phyloP scores from a whole-genome alignment of 2,329 filamentous ascomycete species.

The Zasmidium citrigriseum region DNA sequence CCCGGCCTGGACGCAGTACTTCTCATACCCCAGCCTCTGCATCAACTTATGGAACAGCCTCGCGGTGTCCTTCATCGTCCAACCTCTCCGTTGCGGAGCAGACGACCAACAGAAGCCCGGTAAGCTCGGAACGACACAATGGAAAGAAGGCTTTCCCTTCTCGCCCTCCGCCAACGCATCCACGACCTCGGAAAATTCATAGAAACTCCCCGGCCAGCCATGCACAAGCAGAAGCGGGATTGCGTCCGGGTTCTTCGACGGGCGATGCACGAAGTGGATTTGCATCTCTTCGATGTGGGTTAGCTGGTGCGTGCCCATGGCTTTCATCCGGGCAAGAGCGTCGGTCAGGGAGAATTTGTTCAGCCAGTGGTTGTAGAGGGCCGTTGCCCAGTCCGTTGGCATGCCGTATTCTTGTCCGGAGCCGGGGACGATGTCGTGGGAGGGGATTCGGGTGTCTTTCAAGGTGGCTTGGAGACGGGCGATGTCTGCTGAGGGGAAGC shows the following conservation, averaged over 20 bases:
- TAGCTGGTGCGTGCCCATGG: conserved; percentile 36
- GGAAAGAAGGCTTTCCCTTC: conserved; percentile 47
- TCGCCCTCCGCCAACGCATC: conserved; percentile 32
- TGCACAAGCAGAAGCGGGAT: conserved; percentile 47
- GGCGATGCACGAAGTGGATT: conserved; percentile 45
- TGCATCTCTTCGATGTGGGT: conserved; percentile 38
- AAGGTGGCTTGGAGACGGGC: conserved; percentile 39
- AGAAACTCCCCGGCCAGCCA: conserved; percentile 50
- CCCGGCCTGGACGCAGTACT: conserved; percentile 42
- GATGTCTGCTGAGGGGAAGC: conserved; percentile 38
- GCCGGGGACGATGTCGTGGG: conserved; percentile 38
- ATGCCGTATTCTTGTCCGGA: conserved; percentile 39
- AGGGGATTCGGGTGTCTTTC: conserved; percentile 36
- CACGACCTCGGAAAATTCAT: conserved; percentile 46
- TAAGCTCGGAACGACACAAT: conserved; percentile 60
- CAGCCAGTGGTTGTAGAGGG: conserved; percentile 38
- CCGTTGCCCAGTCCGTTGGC: conserved; percentile 35
- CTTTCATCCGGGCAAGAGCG: conserved; percentile 36
- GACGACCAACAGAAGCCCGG: conserved; percentile 56
- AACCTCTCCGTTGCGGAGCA: conserved; percentile 32
- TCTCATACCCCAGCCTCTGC: conserved; percentile 42
- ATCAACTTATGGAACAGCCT: conserved; percentile 42
- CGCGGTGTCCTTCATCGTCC: conserved; percentile 42
- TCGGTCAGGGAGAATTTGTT: conserved; percentile 37
- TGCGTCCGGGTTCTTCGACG: conserved; percentile 34